A percentile compares a stretch with the other conserved stretches of the same genome.
These are phyloP conservation scores for Fonsecaea erecta DNA, from an alignment of 2,329 filamentous ascomycete species.

Conservation along the genomic window DNA sequence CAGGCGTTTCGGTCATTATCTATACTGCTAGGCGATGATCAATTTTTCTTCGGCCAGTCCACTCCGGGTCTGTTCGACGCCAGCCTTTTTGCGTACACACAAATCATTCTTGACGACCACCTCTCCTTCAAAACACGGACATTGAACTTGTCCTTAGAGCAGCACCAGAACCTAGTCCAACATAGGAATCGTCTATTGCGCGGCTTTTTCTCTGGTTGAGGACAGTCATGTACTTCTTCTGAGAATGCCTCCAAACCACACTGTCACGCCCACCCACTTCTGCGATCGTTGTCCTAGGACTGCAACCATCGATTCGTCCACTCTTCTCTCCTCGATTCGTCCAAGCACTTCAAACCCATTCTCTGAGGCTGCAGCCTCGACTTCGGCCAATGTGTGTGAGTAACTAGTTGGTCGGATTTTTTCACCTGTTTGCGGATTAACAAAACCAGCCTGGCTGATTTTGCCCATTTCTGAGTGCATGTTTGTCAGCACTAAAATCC, in stretches of 20 bases:
- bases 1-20: conserved; percentile 68
- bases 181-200: conserved; percentile 65
- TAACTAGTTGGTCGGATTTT: conserved; percentile 67
- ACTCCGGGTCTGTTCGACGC: conserved; percentile 81
- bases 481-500: conserved; percentile 65
- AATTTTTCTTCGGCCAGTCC: conserved; percentile 64
- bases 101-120: conserved; percentile 71
- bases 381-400: conserved; percentile 58
- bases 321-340: conserved; percentile 49
- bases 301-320: conserved; percentile 62
- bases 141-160: conserved; percentile 61
- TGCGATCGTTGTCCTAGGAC: conserved; percentile 63
- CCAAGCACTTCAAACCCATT: conserved; percentile 53
- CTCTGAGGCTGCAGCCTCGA: conserved; percentile 55
- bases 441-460: conserved; percentile 65
- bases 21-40: conserved; percentile 59
- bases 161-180: conserved; percentile 65
- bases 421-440: conserved; percentile 56
- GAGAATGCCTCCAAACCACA: conserved; percentile 60
- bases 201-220: conserved; percentile 31
- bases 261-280: conserved; percentile 63
- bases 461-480: conserved; percentile 67
- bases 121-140: conserved; percentile 64
- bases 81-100: conserved; percentile 85
- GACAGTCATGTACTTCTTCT: conserved; percentile 39